Percentiles rank a stretch among this genome's conserved stretches.
phyloP scores from a whole-genome alignment of 176 grass and related monocot species.

The Leersia perrieri region DNA sequence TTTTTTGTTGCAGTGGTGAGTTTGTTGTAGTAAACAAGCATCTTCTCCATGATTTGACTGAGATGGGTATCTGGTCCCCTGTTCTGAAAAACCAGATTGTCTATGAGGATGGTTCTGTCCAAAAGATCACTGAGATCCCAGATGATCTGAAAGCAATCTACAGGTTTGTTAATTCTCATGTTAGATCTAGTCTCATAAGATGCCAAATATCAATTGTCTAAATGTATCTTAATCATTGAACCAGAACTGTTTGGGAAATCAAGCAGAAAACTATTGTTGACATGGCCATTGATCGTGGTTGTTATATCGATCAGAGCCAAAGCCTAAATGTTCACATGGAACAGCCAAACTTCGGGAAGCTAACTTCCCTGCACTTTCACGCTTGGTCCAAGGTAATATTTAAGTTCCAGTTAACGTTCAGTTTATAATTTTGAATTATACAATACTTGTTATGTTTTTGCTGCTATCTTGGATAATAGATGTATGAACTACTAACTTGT shows the following conservation, averaged over 20 bases:
- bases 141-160: conserved; percentile 71
- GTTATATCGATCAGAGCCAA: conserved; percentile 79
- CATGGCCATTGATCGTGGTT: conserved; percentile 79
- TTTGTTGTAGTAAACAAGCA: conserved; percentile 90
- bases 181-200: neutral
- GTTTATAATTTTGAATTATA: neutral
- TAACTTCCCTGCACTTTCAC: conserved; percentile 79
- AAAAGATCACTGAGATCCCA: conserved; percentile 60
- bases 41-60: conserved; percentile 74
- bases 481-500: neutral
- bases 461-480: neutral
- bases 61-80: conserved; percentile 73
- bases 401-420: neutral
- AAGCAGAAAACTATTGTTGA: conserved; percentile 82
- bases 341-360: conserved; percentile 68
- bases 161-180: conserved; percentile 43
- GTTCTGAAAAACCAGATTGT: conserved; percentile 74
- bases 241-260: conserved; percentile 84
- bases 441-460: neutral
- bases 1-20: conserved; percentile 57
- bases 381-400: conserved; percentile 70
- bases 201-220: neutral
- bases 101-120: conserved; percentile 67
- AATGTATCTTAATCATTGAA: conserved; percentile 7
- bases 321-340: conserved; percentile 90